These are phyloP conservation scores for Heteromeles arbutifolia DNA, from an alignment of 306 rosid species.

Conservation along the genomic window DNA sequence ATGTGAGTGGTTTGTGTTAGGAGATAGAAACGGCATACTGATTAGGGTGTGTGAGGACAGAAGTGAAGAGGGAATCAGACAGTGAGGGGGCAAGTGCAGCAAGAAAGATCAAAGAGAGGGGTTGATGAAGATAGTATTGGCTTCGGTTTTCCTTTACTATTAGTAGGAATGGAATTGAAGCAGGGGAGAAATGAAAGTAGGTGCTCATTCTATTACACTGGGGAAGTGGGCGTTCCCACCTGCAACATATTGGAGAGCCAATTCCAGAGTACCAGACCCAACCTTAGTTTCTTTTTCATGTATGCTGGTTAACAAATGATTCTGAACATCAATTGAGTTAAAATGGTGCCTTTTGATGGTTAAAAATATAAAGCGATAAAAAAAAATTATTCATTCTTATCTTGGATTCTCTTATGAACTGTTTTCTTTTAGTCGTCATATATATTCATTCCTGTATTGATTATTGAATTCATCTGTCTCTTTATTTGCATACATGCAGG, in stretches of 20 bases:
- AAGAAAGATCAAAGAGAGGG: no score
- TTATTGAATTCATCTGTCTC: not conserved
- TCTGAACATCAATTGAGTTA: not conserved
- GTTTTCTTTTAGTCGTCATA: not conserved
- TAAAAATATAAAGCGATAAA: not conserved
- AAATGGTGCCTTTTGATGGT: not conserved
- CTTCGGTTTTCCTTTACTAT: not conserved
- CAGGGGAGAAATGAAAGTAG: not conserved
- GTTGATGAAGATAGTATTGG: no score
- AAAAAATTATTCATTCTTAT: not conserved
- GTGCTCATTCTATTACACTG: not conserved
- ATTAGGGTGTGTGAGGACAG: no score
- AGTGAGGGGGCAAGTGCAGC: no score
- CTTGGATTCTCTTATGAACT: not conserved
- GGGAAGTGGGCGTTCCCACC: not conserved
- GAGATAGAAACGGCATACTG: no score
- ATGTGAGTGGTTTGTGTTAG: no score
- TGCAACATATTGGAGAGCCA: not conserved
- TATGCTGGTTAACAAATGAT: not conserved
- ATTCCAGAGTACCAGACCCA: not conserved
- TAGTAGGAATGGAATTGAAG: no score
- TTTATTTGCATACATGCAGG: conserved; percentile 34
- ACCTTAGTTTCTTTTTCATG: not conserved
- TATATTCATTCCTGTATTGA: not conserved
- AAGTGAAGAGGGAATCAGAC: no score